These are phyloP conservation scores for Penicillium diatomitis DNA, from an alignment of 495 filamentous ascomycete genomes.

Conservation along the genomic window DNA sequence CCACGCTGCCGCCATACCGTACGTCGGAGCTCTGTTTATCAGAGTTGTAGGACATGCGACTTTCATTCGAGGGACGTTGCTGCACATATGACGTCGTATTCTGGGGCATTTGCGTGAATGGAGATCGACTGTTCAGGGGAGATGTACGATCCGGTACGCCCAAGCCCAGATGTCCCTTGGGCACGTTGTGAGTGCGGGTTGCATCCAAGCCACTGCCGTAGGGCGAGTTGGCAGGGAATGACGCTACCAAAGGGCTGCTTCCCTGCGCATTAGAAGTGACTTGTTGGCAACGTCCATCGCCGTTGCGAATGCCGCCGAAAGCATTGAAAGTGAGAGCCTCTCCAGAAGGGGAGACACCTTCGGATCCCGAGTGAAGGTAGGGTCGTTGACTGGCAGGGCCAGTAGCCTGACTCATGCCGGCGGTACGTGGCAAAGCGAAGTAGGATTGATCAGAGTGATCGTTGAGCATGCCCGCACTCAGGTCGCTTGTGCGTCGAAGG, in stretches of 20 bases:
- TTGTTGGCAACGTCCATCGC: slow-evolving; percentile 25
- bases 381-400: slow-evolving; percentile 20
- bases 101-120: slow-evolving; percentile 29
- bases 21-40: slow-evolving; percentile 29
- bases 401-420: slow-evolving; percentile 17
- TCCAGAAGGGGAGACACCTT: slow-evolving; percentile 27
- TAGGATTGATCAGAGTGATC: slow-evolving; percentile 37
- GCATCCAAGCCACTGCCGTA: slow-evolving; percentile 23
- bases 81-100: slow-evolving; percentile 30
- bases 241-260: slow-evolving; percentile 20
- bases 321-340: slow-evolving; percentile 26
- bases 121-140: slow-evolving; percentile 18
- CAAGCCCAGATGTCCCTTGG: slow-evolving; percentile 22
- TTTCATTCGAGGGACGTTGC: slow-evolving; percentile 24
- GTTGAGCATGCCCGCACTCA: slow-evolving; percentile 25
- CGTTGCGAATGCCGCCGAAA: slow-evolving; percentile 22
- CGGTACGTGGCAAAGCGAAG: slow-evolving; percentile 28
- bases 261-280: slow-evolving; percentile 23
- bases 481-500: slow-evolving; percentile 39
- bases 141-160: slow-evolving; percentile 23
- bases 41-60: slow-evolving; percentile 34
- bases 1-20: slow-evolving; percentile 21
- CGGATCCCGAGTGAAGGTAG: slow-evolving; percentile 25
- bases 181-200: slow-evolving; percentile 21
- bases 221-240: slow-evolving; percentile 24